These are phyloP conservation scores for Penicillium sp. DNA, from an alignment of 2,329 filamentous ascomycete species.

Conservation along the genomic window DNA sequence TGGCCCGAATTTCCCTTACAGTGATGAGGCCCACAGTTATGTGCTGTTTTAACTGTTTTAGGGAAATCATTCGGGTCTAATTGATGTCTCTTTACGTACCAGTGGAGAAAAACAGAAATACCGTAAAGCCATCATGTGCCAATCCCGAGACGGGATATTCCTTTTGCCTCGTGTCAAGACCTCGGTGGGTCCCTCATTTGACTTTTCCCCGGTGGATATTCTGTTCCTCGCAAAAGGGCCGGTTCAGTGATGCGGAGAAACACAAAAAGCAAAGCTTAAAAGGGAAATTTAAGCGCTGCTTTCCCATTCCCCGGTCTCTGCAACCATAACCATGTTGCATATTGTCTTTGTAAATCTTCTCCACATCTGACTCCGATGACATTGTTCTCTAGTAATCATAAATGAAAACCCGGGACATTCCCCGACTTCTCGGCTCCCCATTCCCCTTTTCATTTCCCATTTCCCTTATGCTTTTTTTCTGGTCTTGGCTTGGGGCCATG, in stretches of 20 bases:
- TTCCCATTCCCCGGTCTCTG: background rate
- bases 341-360: background rate
- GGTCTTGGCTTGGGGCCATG: background rate
- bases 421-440: background rate
- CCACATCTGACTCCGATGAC: background rate
- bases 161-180: slow-evolving; percentile 16
- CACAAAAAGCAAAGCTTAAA: slow-evolving; percentile 13
- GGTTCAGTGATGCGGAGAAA: slow-evolving; percentile 3
- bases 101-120: background rate
- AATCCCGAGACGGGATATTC: slow-evolving; percentile 8
- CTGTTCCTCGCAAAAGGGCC: background rate
- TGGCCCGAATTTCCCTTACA: slow-evolving; percentile 3
- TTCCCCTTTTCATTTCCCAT: background rate
- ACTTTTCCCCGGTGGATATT: slow-evolving; percentile 15
- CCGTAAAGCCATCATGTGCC: slow-evolving; percentile 1
- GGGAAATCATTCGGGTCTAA: background rate
- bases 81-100: too few species aligned
- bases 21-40: background rate
- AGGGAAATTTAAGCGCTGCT: slow-evolving; percentile 14
- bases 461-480: background rate
- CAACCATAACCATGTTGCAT: background rate
- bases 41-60: background rate
- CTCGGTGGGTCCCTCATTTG: slow-evolving; percentile 5
- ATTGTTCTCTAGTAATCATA: background rate
- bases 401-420: background rate